Evolutionary conservation across 2,329 filamentous ascomycete genomes (phyloP), one percentile per base, ranked within the genome.

Genomic region (Ascochyta viciae-villosae): DNA sequence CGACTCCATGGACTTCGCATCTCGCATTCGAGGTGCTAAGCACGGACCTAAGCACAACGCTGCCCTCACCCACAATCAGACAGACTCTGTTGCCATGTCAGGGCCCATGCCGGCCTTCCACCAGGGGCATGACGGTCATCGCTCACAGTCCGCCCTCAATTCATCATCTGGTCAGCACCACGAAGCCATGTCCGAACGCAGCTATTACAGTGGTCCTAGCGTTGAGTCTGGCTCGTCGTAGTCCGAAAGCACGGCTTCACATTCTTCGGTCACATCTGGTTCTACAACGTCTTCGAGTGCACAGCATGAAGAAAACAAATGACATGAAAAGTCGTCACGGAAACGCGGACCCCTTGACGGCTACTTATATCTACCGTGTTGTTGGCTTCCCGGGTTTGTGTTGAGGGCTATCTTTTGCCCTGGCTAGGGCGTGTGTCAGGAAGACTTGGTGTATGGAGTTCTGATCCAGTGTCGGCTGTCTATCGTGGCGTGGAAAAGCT

Each of bases 331-430:
- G 56, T 53, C 66, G 60, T 57, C 61, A 54, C 49, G 58, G 58
- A 62, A 64, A 23, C 63, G 62, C 39, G 61, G 67, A 23, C 68
- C 64, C 54, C 57, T 60, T 24, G 65, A 67, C 38, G 68, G 69
- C 42, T 52, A 62, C 4, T 51, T 68, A 23, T 74, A 75, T 50
- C 73, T 64, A 60, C 63, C 66, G 7, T 69, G 71, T 48, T 70
- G 69, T 42, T 74, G 67, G 66, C 63, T 75, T 13, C 73, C 73
- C 33, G 62, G 71, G 43, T 74, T 72, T 34, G 60, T 73, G 50
- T 58, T 74, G 37, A 65, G 63, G 37, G 68, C 71, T 26, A 74
- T 69, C 15, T 75, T 74, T 50, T 76, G 73, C 63, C 73, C 71
- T 53, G 66, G 55, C 8, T 67, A 50, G 31, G 4, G n/a, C 13